Percentiles rank a stretch among this genome's conserved stretches.
These are phyloP conservation scores for Bonia amplexicaulis DNA, from an alignment of 176 grass and related monocot genomes.

Conservation along the genomic window DNA sequence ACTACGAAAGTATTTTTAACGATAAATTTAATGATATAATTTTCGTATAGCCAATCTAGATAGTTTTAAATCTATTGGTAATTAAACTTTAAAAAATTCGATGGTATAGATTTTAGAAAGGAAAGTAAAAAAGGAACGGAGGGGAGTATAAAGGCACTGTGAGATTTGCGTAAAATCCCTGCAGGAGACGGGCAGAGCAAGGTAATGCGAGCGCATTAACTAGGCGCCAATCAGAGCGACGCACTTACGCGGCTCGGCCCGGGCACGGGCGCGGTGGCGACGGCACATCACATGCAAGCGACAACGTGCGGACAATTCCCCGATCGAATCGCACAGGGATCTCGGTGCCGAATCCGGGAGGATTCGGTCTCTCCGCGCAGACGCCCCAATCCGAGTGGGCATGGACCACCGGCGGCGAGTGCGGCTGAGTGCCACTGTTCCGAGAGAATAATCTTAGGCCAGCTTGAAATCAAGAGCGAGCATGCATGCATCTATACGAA, in stretches of 20 bases:
- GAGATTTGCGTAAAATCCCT: background rate
- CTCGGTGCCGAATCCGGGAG: background rate
- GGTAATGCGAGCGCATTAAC: background rate
- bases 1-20: too few species aligned
- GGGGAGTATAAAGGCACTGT: background rate
- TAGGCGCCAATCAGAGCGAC: background rate
- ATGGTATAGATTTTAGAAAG: too few species aligned
- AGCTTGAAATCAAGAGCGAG: background rate
- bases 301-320: background rate
- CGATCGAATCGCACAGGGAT: slow-evolving; percentile 18
- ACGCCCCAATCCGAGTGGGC: background rate
- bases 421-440: background rate
- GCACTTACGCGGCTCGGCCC: background rate
- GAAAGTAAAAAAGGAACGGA: too few species aligned
- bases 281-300: slow-evolving; percentile 6
- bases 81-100: too few species aligned
- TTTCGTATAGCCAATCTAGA: too few species aligned
- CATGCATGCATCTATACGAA: background rate
- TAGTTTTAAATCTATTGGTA: too few species aligned
- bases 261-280: background rate
- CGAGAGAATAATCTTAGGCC: background rate
- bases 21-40: too few species aligned
- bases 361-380: background rate
- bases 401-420: background rate
- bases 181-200: background rate